phyloP scores from a whole-genome alignment of 139 green algal species.

The Chlamydomonas incerta region DNA sequence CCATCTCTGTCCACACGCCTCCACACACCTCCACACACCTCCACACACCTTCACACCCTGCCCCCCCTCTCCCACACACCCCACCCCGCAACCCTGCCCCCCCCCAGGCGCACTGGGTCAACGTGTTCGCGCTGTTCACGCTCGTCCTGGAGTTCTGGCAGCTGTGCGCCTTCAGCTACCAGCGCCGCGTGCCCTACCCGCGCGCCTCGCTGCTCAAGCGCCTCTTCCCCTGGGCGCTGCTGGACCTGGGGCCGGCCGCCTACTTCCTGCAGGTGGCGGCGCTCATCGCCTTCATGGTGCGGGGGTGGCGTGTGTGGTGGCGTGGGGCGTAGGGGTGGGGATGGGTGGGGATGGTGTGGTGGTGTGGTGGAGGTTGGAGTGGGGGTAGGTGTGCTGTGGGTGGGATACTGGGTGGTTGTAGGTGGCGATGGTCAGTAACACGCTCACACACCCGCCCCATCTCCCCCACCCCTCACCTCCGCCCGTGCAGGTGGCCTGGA shows the following conservation, averaged over 20 bases:
- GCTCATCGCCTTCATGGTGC: constrained; percentile 18
- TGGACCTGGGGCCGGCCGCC: constrained; percentile 20
- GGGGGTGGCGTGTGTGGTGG: too few species aligned
- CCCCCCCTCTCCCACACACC: background rate
- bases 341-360: too few species aligned
- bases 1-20: too few species aligned
- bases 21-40: background rate
- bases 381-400: too few species aligned
- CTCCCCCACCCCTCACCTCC: too few species aligned
- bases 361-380: too few species aligned
- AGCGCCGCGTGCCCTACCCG: constrained; percentile 32
- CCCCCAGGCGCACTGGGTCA: constrained; percentile 25
- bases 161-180: constrained; percentile 41
- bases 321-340: too few species aligned
- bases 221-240: constrained; percentile 32
- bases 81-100: background rate
- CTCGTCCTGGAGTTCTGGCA: constrained; percentile 36
- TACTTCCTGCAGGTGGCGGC: constrained; percentile 28
- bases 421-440: too few species aligned
- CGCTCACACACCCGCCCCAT: too few species aligned
- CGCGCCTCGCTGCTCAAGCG: constrained; percentile 13
- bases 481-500: constrained; percentile 20
- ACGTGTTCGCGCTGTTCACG: constrained; percentile 27
- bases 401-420: too few species aligned
- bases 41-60: background rate